Evolutionary conservation across 2,329 filamentous ascomycete genomes (phyloP).

Genomic region (Pseudopyrenochaeta lycopersici): DNA sequence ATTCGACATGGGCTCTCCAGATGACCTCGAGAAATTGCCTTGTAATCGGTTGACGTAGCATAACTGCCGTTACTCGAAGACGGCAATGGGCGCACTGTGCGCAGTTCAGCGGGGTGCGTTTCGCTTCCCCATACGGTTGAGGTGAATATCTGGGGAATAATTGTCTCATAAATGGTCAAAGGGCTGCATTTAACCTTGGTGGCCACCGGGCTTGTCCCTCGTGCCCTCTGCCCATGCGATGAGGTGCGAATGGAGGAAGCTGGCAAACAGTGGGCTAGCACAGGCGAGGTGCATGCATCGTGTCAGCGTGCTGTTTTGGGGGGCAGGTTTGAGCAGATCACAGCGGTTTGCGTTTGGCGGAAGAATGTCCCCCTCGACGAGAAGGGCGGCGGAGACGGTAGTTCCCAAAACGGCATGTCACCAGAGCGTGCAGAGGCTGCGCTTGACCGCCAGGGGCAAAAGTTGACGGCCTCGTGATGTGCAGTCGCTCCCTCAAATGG

Average conservation of each 20-base stretch:
- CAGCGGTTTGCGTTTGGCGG: conserved; percentile 16
- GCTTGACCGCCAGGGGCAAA: conserved; percentile 38
- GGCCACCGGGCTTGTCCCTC: conserved; percentile 28
- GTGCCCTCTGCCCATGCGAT: conserved; percentile 28
- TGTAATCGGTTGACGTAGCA: conserved; percentile 43
- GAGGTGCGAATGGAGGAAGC: conserved; percentile 29
- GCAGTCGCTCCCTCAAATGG: neutral
- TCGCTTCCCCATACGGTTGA: conserved; percentile 21
- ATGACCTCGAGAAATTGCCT: conserved; percentile 46
- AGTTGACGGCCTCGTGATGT: conserved; percentile 38
- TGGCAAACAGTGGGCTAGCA: conserved; percentile 37
- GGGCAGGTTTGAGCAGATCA: conserved; percentile 1
- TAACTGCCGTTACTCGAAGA: conserved; percentile 21
- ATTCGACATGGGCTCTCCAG: conserved; percentile 43
- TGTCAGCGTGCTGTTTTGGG: conserved; percentile 13
- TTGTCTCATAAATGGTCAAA: conserved; percentile 22
- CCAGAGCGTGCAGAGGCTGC: conserved; percentile 32
- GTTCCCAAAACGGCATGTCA: conserved; percentile 40
- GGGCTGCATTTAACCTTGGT: conserved; percentile 16
- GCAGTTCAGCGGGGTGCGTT: conserved; percentile 26
- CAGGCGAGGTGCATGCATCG: conserved; percentile 12
- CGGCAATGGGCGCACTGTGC: conserved; percentile 22
- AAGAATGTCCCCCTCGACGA: conserved; percentile 18
- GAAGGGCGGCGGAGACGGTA: conserved; percentile 27
- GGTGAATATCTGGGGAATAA: conserved; percentile 29